These are phyloP conservation scores for Candida frijolesensis DNA, from an alignment of 1,139 yeast genomes.

Conservation along the genomic window DNA sequence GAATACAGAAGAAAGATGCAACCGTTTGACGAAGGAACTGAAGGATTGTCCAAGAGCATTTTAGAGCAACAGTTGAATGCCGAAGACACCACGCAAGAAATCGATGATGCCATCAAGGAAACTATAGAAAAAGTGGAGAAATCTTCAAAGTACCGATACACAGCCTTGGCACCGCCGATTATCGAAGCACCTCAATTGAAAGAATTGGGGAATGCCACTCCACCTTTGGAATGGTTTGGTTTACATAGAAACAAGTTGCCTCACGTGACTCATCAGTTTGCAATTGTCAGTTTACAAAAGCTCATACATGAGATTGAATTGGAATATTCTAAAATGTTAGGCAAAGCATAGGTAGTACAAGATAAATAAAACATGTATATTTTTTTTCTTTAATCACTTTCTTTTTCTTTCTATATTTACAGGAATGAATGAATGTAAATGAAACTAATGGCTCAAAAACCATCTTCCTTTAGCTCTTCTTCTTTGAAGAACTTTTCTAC, in stretches of 20 bases:
- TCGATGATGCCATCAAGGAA: constrained; percentile 54
- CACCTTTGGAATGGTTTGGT: constrained; percentile 98
- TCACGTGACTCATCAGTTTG: constrained; percentile 77
- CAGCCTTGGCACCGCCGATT: constrained; percentile 71
- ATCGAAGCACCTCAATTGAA: constrained; percentile 88
- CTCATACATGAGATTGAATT: constrained; percentile 63
- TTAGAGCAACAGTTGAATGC: constrained; percentile 23
- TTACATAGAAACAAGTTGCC: constrained; percentile 85
- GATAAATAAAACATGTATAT: constrained; percentile 1
- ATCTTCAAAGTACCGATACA: constrained; percentile 59
- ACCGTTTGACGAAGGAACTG: constrained; percentile 15
- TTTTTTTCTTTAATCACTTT: neutral
- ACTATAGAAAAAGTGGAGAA: constrained; percentile 65
- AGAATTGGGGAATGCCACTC: constrained; percentile 95
- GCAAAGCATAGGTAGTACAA: constrained; percentile 31
- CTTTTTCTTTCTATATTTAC: constrained; percentile 10
- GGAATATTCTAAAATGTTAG: constrained; percentile 51
- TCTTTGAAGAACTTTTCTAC: constrained; percentile 76
- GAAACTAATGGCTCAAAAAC: constrained; percentile 72
- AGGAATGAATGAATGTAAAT: constrained; percentile 2
- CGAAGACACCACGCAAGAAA: constrained; percentile 35
- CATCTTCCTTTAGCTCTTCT: constrained; percentile 92
- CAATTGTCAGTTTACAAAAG: constrained; percentile 72
- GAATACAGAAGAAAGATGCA: constrained; percentile 26
- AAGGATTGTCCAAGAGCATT: constrained; percentile 13